These are phyloP conservation scores for Ambrosia trifida DNA, from an alignment of 129 eudicot species.

Conservation along the genomic window DNA sequence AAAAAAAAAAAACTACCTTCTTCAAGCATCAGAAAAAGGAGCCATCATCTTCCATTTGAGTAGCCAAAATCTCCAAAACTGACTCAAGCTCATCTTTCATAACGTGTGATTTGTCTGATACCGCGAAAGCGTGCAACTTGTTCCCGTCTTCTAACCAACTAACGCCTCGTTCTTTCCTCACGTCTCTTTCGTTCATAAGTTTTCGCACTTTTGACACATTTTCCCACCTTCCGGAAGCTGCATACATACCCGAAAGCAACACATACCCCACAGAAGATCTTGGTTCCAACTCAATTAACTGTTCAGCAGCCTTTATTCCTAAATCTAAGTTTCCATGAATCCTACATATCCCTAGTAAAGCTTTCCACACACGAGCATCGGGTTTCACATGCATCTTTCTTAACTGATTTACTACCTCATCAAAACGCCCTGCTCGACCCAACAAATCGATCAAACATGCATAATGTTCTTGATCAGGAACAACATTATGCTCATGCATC, in stretches of 20 bases:
- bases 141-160: conserved; percentile 61
- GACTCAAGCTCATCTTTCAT: conserved; percentile 38
- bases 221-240: conserved; percentile 71
- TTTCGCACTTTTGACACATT: conserved; percentile 48
- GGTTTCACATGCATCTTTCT: conserved; percentile 52
- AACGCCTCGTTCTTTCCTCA: conserved; percentile 50
- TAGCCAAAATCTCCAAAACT: conserved; percentile 40
- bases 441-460: conserved; percentile 79
- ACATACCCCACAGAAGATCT: conserved; percentile 57
- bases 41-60: conserved; percentile 40
- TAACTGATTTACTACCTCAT: conserved; percentile 51
- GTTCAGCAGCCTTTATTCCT: conserved; percentile 55
- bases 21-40: conserved; percentile 27
- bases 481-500: conserved; percentile 33
- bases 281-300: conserved; percentile 62
- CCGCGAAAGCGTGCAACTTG: conserved; percentile 37
- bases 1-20: conserved; percentile 25
- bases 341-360: conserved; percentile 63
- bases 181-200: conserved; percentile 45
- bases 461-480: conserved; percentile 75
- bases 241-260: conserved; percentile 61
- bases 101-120: conserved; percentile 36
- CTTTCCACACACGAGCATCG: conserved; percentile 63
- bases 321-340: conserved; percentile 63
- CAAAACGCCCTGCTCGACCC: conserved; percentile 70